These are phyloP conservation scores for Stenogyne calaminthoides DNA, from an alignment of 305 asterid species.

Conservation along the genomic window DNA sequence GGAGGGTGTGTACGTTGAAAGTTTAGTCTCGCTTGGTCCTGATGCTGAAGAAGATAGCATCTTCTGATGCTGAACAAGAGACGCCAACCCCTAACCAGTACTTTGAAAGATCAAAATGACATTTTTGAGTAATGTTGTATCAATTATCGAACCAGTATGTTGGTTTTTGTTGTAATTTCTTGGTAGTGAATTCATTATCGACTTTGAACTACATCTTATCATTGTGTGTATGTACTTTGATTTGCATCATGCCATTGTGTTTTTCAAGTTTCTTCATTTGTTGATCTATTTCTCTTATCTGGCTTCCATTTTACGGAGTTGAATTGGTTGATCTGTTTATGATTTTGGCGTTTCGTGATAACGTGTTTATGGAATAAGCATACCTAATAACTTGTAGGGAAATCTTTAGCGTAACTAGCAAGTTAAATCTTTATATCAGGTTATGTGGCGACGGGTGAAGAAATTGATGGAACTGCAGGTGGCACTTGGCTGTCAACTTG, in stretches of 20 bases:
- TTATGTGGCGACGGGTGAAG: not conserved
- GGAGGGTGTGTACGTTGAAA: not conserved
- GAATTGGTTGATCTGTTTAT: not conserved
- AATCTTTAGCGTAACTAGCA: not conserved
- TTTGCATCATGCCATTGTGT: not conserved
- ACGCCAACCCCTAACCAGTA: not conserved
- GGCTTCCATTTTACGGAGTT: not conserved
- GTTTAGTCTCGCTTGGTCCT: not conserved
- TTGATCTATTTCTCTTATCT: not conserved
- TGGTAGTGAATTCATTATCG: not conserved
- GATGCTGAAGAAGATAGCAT: not conserved
- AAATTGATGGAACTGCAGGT: not conserved
- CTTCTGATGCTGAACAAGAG: not conserved
- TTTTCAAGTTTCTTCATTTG: not conserved
- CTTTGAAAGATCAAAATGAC: not conserved
- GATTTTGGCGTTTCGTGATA: not conserved
- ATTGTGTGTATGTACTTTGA: not conserved
- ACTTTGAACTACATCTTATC: not conserved
- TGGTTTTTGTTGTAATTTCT: not conserved
- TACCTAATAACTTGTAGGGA: not conserved
- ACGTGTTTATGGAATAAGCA: not conserved
- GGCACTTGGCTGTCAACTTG: not conserved
- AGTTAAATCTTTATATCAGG: not conserved
- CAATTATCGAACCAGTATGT: not conserved
- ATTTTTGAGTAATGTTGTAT: not conserved